Conservation (phyloP, 2,329 filamentous ascomycete species). For the Teratosphaeria destructans region DNA sequence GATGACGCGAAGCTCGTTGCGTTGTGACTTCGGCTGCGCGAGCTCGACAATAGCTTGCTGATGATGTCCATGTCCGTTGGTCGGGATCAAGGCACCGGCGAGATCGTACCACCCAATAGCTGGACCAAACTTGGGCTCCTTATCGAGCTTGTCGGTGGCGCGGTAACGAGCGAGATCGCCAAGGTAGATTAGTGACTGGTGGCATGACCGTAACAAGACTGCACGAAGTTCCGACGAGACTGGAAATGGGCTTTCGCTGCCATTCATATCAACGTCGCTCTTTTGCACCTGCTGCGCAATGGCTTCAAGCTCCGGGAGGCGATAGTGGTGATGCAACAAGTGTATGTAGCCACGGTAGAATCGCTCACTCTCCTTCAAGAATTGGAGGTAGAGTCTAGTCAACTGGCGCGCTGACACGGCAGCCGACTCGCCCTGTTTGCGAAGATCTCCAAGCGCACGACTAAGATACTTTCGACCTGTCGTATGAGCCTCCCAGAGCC, state of each 20-base stretch:
- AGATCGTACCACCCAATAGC: slow-evolving; percentile 78
- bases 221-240: slow-evolving; percentile 38
- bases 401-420: slow-evolving; percentile 62
- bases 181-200: slow-evolving; percentile 72
- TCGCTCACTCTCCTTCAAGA: slow-evolving; percentile 75
- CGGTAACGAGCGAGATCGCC: slow-evolving; percentile 88
- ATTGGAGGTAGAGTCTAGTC: slow-evolving; percentile 70
- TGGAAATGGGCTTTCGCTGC: slow-evolving; percentile 15
- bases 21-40: slow-evolving; percentile 41
- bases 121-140: slow-evolving; percentile 64
- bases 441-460: slow-evolving; percentile 47
- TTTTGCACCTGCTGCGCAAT: slow-evolving; percentile 34
- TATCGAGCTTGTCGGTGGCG: slow-evolving; percentile 58
- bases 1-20: slow-evolving; percentile 70
- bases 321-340: slow-evolving; percentile 54
- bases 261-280: slow-evolving; percentile 4
- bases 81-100: slow-evolving; percentile 66
- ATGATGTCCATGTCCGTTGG: slow-evolving; percentile 74
- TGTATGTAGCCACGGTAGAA: slow-evolving; percentile 85
- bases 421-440: slow-evolving; percentile 42
- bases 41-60: slow-evolving; percentile 81
- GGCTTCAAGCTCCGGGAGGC: slow-evolving; percentile 47
- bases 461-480: slow-evolving; percentile 71
- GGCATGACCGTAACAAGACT: slow-evolving; percentile 63
- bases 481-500: slow-evolving; percentile 70